Evolutionary conservation across 2,329 filamentous ascomycete genomes (phyloP), one percentile per base, ranked within the genome.

Genomic region (Harringtonia lauricola): DNA sequence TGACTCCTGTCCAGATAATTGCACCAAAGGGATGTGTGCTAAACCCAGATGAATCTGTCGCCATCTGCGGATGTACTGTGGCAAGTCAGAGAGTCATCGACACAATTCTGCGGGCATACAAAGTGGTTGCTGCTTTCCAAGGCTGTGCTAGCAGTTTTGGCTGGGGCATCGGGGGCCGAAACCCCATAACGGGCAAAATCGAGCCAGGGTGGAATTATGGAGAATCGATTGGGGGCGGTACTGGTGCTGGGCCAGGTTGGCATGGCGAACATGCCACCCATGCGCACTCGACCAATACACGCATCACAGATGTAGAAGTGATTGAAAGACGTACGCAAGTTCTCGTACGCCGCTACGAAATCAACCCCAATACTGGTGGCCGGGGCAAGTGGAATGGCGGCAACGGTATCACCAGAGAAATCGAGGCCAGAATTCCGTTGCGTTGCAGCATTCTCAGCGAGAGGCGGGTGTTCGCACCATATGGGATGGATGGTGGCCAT

Each of bases 51-150:
- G 30, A 37, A 15, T 42, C 39, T 9, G 42, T 51, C 0, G 52
- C 60, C 0, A 43, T 52, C 15, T 59, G 56, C 81, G 86, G 1
- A 49, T 59, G 47, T 41, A 36, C 36, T 4, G 37, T 51, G 3
- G 56, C 58, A 3, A 56, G 53, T 8, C 59, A 62, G 46, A 54
- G 59, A 7, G 54, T 62, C 2, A 54, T 56, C 4, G 59, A 61
- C 33, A 43, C 55, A 0, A 58, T 62, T 15, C 45, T 64, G 8
- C 51, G 54, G 1, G 58, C 57, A 3, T 61, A 60, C 30, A 42
- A 33, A 14, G 44, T 37, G 13, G 44, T 45, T 2, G 50, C 49
- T 0, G 57, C 52, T 1, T 51, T 44, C 39, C 58, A 60, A 29
- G 59, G 58, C 1, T 61, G 58, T 39, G 55, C 55, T 3, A 61